Evolutionary conservation across 2,329 filamentous ascomycete species (phyloP), one percentile per base, ranked within the genome.

Genomic region (Calonectria pseudoturangicola): DNA sequence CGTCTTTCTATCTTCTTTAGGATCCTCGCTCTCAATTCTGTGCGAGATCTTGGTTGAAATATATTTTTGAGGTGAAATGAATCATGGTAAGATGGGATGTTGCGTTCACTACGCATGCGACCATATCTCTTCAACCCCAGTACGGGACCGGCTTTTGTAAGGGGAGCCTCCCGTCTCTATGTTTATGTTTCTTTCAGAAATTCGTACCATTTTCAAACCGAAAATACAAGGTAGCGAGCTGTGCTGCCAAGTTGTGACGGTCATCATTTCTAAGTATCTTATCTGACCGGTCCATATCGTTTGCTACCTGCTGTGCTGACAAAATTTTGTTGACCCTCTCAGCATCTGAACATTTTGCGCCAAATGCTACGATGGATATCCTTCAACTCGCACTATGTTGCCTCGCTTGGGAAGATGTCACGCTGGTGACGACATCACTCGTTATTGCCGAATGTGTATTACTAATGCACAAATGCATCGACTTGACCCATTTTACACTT

Each of bases 391-490:
- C 13, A 27, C 41, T 15, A 28, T 58, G 54, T 36, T 64, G 13
- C 66, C 58, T 54, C 33, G 54, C 50, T 47, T 47, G 21, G 48
- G 51, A 56, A 68, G 48, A 50, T 67, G 60, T 69, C 51, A 63
- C 28, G 50, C 67, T 36, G 43, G 58, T 64, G 62, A 69, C 47
- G 74, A 69, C 58, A 71, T 67, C 15, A 27, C 36, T 41, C 43
- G 27, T 56, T 21, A 51, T 64, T 41, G 66, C 65, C 45, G 45
- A 66, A 39, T 2, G 28, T 68, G 77, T 75, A 79, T 79, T 79
- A 79, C 71, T 79, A 79, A 79, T 79, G 69, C 75, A 70, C 72
- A 60, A 60, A 60, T 16, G 33, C 33, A 41, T 60, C 54, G 21
- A 72, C 56, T 48, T 60, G n/a, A 25, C 36, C 54, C 36, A 60